Evolutionary conservation across 2,329 filamentous ascomycete genomes (phyloP), one percentile per base, ranked within the genome.

Genomic region (Hypomyces rosellus): DNA sequence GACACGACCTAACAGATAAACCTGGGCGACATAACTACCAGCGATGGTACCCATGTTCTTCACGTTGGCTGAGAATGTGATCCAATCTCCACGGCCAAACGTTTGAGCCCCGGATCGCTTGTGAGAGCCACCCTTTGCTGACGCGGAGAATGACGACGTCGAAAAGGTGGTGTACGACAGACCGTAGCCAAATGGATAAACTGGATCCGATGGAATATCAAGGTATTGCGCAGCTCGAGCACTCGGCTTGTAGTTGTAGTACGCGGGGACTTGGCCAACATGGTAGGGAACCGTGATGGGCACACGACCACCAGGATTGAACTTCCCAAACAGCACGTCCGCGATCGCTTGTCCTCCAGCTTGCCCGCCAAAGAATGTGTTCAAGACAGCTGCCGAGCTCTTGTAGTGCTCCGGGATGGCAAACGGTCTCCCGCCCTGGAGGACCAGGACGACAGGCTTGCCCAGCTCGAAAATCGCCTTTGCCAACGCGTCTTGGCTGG

Each of bases 211-310:
- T 2, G 50, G 46, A 22, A 52, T 49, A 9, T 52, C 50, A 4
- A 52, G 41, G 3, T 52, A 52, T 9, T 41, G 40, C 2, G 39
- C 46, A 4, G 30, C 22, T 12, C 40, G 50, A 14, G 50, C 50
- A 4, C 46, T 49, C 1, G 50, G 50, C 46, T 52, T 52, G 13
- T 52, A 52, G 16, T 52, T 52, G 18, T 52, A 52, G 22, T 52
- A 52, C 8, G 25, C 46, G 4, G 50, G 50, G 0, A 52, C 5
- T 13, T 52, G 50, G 2, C 41, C 50, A 7, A 52, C 50, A 7
- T 42, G 38, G 5, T 49, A 45, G 1, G 50, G 50, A 5, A 52
- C 38, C 0, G 50, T 45, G 20, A 52, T 45, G 5, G 50, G 46
- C 2, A 52, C 40, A 22, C 50, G 50, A 3, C 30, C 50, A 4